Base-by-base conservation (phyloP, 1,139 yeast species). In the Scheffersomyces illinoinensis region DNA sequence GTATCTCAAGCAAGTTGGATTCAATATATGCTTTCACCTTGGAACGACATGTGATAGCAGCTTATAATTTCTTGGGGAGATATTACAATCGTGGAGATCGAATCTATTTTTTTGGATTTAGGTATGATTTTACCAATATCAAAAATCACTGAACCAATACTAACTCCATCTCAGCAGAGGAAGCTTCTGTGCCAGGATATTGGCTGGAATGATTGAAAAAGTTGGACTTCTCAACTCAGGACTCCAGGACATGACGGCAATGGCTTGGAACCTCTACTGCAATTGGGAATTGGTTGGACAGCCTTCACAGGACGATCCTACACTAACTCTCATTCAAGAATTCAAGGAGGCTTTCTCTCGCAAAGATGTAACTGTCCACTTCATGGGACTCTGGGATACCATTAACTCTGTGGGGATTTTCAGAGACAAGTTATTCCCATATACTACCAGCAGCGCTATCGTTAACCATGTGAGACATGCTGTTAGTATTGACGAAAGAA, bases 301-400 rank as follows among this genome's bases (percentile, higher is more conserved):
- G 66, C 88, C 88, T 2, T 71, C 77, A 23, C 78, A 74, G 43
- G 73, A 78, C 1, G 76, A 76, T 57, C 74, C 76, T 54, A 71
- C 79, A 1, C 71, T 76, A 0, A 75, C 83, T 0, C 70, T 84
- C 55, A 82, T 84, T 5, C 78, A 75, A 50, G 87, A 85, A 61
- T 86, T 85, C 68, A 81, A 76, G 62, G 75, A 73, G 55, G 83
- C 86, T 0, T 86, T 86, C 64, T 79, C 86, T 48, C 72, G 85
- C 52, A 68, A 71, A 1, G 67, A 73, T 0, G 82, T 85, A 1
- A 66, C 66, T 8, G 77, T 88, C 53, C 81, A 82, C 62, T 85
- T 86, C 60, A 82, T 87, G 81, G 91, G 91, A 0, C 70, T 87
- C 43, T 87, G 88, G 81, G 92, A 88, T 71, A 84, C 90, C 0